A percentile compares a stretch with the other conserved stretches of the same genome.
Conservation (phyloP, 768 basidiomycete species). For the Amanita rubescens region DNA sequence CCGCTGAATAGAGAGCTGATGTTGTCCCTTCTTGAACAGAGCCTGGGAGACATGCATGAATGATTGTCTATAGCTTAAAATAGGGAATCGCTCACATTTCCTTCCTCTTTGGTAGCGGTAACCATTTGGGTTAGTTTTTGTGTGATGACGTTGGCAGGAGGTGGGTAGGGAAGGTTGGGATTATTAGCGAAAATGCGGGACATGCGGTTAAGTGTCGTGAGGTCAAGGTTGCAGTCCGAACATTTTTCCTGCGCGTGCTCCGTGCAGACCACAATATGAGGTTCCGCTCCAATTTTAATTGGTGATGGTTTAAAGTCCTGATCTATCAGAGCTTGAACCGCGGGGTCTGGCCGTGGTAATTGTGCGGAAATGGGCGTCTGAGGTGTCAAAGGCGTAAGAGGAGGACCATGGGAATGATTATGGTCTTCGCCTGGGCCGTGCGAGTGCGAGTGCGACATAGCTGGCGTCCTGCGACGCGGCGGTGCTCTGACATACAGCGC, state of each 20-base stretch:
- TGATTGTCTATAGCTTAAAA: constrained; percentile 12
- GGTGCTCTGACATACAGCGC: background rate
- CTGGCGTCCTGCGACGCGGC: background rate
- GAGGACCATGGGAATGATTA: constrained; percentile 40
- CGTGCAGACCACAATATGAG: constrained; percentile 50
- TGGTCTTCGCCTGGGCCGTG: constrained; percentile 52
- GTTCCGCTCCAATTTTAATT: constrained; percentile 48
- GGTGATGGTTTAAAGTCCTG: constrained; percentile 56
- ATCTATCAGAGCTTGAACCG: constrained; percentile 71
- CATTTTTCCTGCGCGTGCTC: constrained; percentile 71
- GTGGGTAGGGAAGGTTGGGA: constrained; percentile 69
- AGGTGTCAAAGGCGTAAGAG: constrained; percentile 28
- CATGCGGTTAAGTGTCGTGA: constrained; percentile 67
- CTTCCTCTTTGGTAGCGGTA: constrained; percentile 82
- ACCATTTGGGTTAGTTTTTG: constrained; percentile 72
- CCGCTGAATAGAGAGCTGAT: constrained; percentile 61
- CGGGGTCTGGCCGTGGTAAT: constrained; percentile 54
- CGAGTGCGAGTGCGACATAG: constrained; percentile 64
- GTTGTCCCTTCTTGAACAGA: constrained; percentile 70
- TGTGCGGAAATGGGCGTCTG: constrained; percentile 27
- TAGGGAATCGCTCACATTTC: constrained; percentile 62
- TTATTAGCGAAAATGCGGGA: constrained; percentile 62
- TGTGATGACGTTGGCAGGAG: constrained; percentile 70
- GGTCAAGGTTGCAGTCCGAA: constrained; percentile 66
- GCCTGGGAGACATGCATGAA: constrained; percentile 34